These are phyloP conservation scores for Quercus bicolor DNA, from an alignment of 306 rosid species.

Conservation along the genomic window DNA sequence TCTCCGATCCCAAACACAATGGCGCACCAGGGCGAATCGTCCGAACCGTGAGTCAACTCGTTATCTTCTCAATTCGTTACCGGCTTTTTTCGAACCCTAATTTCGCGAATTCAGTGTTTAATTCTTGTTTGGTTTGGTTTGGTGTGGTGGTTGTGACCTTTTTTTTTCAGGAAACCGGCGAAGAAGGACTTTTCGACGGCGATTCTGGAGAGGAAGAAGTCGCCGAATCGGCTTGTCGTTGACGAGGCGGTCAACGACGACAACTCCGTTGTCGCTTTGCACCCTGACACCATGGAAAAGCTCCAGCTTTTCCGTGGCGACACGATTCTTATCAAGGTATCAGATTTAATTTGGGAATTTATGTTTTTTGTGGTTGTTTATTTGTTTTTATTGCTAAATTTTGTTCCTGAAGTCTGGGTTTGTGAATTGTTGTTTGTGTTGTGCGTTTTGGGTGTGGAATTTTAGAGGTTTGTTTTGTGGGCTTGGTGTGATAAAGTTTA, in stretches of 20 bases:
- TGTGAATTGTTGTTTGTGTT: neutral
- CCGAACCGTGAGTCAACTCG: constrained; percentile 44
- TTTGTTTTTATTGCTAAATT: neutral
- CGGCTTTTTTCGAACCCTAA: neutral
- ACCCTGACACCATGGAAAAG: constrained; percentile 49
- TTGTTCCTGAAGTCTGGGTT: neutral
- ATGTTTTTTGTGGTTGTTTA: no score
- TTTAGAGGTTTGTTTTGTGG: neutral
- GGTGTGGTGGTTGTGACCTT: neutral
- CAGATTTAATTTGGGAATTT: neutral
- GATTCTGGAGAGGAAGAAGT: constrained; percentile 54
- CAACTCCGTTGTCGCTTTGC: constrained; percentile 50
- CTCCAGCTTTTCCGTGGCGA: constrained; percentile 53
- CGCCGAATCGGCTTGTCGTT: constrained; percentile 47
- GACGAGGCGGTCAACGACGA: constrained; percentile 55
- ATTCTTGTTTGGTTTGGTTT: constrained; percentile 6
- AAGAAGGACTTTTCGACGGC: constrained; percentile 59
- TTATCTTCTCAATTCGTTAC: neutral
- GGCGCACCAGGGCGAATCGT: constrained; percentile 48
- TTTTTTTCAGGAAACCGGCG: constrained; percentile 27
- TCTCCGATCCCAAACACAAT: constrained; percentile 9
- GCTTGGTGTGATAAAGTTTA: neutral
- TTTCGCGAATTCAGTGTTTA: neutral
- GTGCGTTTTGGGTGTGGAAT: neutral
- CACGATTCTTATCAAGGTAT: constrained; percentile 51